Base-by-base conservation (phyloP, 768 basidiomycete genomes). In the Boletus reticuloceps region DNA sequence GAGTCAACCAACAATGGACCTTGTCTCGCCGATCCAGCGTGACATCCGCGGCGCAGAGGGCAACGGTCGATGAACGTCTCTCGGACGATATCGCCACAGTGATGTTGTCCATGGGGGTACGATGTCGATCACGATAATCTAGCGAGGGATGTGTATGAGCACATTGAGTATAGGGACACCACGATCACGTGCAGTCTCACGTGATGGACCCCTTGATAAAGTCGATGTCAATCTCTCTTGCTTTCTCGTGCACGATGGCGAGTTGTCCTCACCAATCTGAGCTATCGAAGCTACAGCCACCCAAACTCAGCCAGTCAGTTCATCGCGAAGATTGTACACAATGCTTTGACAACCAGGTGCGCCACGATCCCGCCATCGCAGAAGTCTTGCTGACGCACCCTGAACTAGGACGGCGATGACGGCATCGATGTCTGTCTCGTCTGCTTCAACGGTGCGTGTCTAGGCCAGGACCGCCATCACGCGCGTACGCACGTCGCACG, bases 261-360 rank as follows among this genome's bases (percentile, higher is more conserved):
- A 54, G 62, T 52, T 89, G 88, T 70, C 60, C 75, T 9, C 89
- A 90, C 74, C 68, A 82, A 44, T 67, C 65, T 25, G 71, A 78
- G 22, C 69, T 91, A 20, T 67, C 75, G 45, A 72, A 63, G 13
- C 73, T 92, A 0, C 69, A 75, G 36, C 76, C 76, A 0, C 91
- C 91, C 0, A 80, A 72, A 46, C 73, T 87, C 0, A 85, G 82
- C 5, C 87, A 93, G 58, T 80, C 81, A 0, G 90, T 94, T 0
- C 86, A 94, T 62, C 76, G 94, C 9, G 93, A 97, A 72, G 95
- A 98, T 71, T 99, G 96, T 66, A 97, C 95, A 0, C 94, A 95
- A 55, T 99, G 96, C 67, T 99, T 98, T 68, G 95, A 98, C 71
- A 84, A 83, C 64, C 95, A 98, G 83, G 93, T 88, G 20, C 41